These are phyloP conservation scores for Marchantia polymorpha DNA, from an alignment of 225 moss, liverwort and hornwort genomes.

Conservation along the genomic window DNA sequence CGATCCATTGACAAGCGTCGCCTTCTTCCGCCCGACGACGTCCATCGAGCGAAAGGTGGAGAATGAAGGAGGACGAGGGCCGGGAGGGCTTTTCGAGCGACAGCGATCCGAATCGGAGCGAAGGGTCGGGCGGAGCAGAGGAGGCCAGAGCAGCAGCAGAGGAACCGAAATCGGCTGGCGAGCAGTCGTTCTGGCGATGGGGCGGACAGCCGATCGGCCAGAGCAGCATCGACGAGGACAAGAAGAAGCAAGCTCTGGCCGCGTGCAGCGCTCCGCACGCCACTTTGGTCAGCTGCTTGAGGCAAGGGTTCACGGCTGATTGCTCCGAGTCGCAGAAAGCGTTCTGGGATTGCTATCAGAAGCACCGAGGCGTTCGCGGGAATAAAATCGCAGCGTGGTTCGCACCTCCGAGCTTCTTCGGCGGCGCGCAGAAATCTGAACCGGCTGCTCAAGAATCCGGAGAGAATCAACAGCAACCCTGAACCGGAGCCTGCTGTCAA, in stretches of 20 bases:
- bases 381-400: constrained; percentile 44
- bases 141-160: background rate
- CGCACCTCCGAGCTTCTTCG: constrained; percentile 31
- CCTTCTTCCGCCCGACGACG: background rate
- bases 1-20: background rate
- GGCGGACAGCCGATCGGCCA: constrained; percentile 26
- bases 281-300: constrained; percentile 31
- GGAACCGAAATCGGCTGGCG: background rate
- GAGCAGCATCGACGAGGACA: constrained; percentile 28
- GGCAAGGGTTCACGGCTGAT: constrained; percentile 36
- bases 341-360: constrained; percentile 44
- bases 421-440: constrained; percentile 7
- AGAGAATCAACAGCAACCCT: background rate
- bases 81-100: constrained; percentile 1
- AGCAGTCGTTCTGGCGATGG: constrained; percentile 30
- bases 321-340: constrained; percentile 37
- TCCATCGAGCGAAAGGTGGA: background rate
- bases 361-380: constrained; percentile 38
- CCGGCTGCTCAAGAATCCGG: background rate
- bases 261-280: constrained; percentile 36
- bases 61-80: background rate
- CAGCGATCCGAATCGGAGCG: background rate
- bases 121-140: background rate
- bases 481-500: no score
- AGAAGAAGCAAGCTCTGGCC: constrained; percentile 35